Percentiles rank a stretch among this genome's conserved stretches.
These are phyloP conservation scores for Lipomyces orientalis DNA, from an alignment of 805 yeast genomes.

Conservation along the genomic window DNA sequence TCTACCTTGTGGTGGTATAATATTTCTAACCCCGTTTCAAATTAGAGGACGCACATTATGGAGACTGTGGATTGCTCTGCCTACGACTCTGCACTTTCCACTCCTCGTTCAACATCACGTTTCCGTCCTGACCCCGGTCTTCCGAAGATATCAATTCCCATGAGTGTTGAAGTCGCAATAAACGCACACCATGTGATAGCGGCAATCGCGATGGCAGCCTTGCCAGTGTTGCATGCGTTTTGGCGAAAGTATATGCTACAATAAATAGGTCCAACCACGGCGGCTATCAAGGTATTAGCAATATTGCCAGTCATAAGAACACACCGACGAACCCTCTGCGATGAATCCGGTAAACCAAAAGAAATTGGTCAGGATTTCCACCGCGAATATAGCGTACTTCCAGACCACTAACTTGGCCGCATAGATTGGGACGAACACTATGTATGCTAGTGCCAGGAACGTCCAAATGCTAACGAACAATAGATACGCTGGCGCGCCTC, in stretches of 20 bases:
- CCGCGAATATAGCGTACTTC: slow-evolving; percentile 11
- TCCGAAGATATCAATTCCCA: slow-evolving; percentile 13
- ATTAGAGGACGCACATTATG: not conserved
- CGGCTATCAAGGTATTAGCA: slow-evolving; percentile 1
- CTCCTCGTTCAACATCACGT: not conserved
- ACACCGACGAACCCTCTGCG: slow-evolving; percentile 11
- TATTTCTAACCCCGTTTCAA: too few species aligned
- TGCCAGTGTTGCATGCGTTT: slow-evolving; percentile 30
- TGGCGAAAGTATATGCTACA: not conserved
- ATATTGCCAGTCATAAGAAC: not conserved
- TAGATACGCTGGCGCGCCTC: slow-evolving; percentile 9
- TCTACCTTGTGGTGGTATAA: too few species aligned
- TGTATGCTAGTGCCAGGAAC: slow-evolving; percentile 11
- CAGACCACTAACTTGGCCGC: not conserved
- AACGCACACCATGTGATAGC: slow-evolving; percentile 32
- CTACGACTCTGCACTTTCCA: not conserved
- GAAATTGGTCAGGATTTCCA: slow-evolving; percentile 17
- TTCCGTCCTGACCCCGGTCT: not conserved
- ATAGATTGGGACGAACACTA: slow-evolving; percentile 1
- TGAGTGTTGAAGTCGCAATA: slow-evolving; percentile 12
- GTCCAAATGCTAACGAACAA: slow-evolving; percentile 22
- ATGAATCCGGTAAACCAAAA: slow-evolving; percentile 29
- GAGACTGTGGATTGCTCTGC: not conserved
- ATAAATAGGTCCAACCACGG: slow-evolving; percentile 5
- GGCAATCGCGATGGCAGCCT: slow-evolving; percentile 36